Evolutionary conservation across 352 stramenopile species (phyloP), one percentile per base, ranked within the genome.

Genomic region (Blastocystis sp.): DNA sequence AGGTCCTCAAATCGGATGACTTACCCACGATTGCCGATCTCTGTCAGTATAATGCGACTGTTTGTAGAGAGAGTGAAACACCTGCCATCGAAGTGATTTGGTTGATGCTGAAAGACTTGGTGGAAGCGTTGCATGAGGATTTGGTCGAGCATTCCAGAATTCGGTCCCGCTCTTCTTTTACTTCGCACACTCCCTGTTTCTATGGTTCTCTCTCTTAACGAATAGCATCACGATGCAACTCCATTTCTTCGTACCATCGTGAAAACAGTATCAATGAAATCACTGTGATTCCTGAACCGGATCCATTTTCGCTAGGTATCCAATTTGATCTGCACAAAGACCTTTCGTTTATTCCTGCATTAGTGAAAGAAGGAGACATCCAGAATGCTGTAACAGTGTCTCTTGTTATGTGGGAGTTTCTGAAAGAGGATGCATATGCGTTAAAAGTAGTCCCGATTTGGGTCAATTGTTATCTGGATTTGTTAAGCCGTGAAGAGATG

Each of bases 341-440:
- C 41, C 29, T 84, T 29, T 59, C 29, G 8, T 84, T 84, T 41
- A 37, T 84, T n/a, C 73, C 43, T 20, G 43, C 47, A 15, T 61
- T 84, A n/a, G 73, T 68, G n/a, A 5, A 23, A 8, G 73, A 84
- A 34, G 73, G 73, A n/a, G 73, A 84, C 50, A n/a, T 84, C 5
- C 73, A 84, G 23, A 53, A 26, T 8, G 73, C 73, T 8, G 50
- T 84, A 29, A 66, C 53, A 11, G 68, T 84, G 29, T 43, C 43
- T 20, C 47, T 47, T 23, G 73, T 84, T 26, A 66, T 84, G 34
- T 84, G 73, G 73, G 26, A 84, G n/a, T 84, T 43, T 23, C 23
- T 84, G 7, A 56, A 61, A 5, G 2, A 45, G 0, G 47, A 84
- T n/a, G 9, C 37, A 68, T n/a, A 9, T n/a, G 50, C 73, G n/a